Evolutionary conservation across 1,284 basidiomycete genomes (phyloP).

Genomic region (Tilletia horrida): DNA sequence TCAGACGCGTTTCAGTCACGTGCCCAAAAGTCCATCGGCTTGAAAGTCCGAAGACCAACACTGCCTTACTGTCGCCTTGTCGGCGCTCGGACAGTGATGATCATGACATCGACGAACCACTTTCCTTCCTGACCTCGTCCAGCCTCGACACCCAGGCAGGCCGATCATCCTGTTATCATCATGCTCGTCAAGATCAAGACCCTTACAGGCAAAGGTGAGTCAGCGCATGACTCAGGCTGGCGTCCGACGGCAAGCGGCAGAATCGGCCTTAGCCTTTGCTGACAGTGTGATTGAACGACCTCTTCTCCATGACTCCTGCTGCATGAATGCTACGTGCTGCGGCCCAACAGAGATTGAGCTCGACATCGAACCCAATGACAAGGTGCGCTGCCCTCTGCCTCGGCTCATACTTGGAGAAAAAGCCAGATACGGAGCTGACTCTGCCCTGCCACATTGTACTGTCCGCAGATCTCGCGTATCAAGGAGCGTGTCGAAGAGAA

Average conservation of each 20-base stretch:
- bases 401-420: background rate
- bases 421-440: background rate
- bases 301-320: no score
- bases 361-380: constrained; percentile 87
- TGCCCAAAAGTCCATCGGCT: no score
- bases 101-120: no score
- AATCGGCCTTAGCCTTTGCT: background rate
- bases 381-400: constrained; percentile 61
- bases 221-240: background rate
- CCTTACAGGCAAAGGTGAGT: constrained; percentile 80
- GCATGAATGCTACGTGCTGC: background rate
- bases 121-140: no score
- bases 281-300: no score
- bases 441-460: background rate
- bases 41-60: no score
- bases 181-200: constrained; percentile 64
- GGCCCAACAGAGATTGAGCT: constrained; percentile 74
- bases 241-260: background rate
- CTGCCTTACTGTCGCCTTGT: no score
- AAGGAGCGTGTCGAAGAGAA: constrained; percentile 99
- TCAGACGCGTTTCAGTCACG: no score
- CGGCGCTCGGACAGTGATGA: no score
- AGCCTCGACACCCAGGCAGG: no score
- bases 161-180: background rate
- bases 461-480: constrained; percentile 76